Percentiles rank a stretch among this genome's conserved stretches.
Conservation (phyloP, 208 protist species). For the Lotmaria passim region DNA sequence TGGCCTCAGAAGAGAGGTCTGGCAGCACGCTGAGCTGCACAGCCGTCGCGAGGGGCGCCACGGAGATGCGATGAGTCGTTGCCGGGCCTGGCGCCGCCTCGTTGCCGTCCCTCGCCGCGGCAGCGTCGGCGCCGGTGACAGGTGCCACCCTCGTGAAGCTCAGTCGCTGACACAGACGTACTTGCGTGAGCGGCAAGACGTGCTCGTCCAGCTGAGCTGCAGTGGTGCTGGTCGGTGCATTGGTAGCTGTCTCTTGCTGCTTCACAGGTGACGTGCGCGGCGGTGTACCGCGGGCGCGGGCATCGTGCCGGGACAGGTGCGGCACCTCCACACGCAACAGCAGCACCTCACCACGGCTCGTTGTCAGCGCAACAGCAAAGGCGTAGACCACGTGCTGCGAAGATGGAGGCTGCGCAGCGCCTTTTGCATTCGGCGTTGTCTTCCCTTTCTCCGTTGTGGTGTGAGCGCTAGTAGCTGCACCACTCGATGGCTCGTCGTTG, state of each 20-base stretch:
- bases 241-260: not conserved
- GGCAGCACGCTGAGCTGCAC: slow-evolving; percentile 29
- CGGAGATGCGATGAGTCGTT: not conserved
- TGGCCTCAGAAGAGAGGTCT: not conserved
- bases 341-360: slow-evolving; percentile 22
- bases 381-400: not conserved
- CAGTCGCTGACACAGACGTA: slow-evolving; percentile 18
- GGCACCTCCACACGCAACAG: slow-evolving; percentile 27
- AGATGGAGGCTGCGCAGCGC: not conserved
- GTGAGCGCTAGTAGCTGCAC: not conserved
- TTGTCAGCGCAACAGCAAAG: slow-evolving; percentile 29
- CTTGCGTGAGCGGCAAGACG: slow-evolving; percentile 1
- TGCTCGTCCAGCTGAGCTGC: not conserved
- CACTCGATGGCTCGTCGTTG: not conserved
- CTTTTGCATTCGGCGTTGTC: not conserved
- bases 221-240: not conserved
- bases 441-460: not conserved
- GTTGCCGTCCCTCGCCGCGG: not conserved
- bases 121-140: not conserved
- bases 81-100: not conserved
- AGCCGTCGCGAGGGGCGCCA: slow-evolving; percentile 9
- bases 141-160: slow-evolving; percentile 7
- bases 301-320: not conserved
- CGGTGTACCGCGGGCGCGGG: not conserved
- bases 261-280: not conserved